Evolutionary conservation across 129 eudicot genomes (phyloP).

Genomic region (Calendula officinalis): DNA sequence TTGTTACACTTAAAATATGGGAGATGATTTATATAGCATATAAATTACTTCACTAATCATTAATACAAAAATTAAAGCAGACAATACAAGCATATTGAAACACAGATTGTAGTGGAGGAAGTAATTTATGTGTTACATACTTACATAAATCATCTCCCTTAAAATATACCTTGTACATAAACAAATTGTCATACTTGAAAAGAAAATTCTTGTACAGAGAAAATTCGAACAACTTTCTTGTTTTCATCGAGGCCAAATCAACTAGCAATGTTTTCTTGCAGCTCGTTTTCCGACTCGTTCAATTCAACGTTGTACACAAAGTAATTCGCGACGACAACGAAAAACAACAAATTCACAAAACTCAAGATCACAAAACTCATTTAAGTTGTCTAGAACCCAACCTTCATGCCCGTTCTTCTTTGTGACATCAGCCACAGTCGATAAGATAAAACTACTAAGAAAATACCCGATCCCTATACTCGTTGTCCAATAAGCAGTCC

Average conservation of each 20-base stretch:
- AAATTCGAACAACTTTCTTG: constrained; percentile 16
- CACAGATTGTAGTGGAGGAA: too few relatives aligned
- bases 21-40: too few relatives aligned
- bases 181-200: neutral
- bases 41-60: too few relatives aligned
- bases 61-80: too few relatives aligned
- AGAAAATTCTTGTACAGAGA: constrained; percentile 23
- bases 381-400: constrained; percentile 74
- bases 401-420: constrained; percentile 56
- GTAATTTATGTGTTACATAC: too few relatives aligned
- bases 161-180: neutral
- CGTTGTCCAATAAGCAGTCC: constrained; percentile 70
- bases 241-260: constrained; percentile 11
- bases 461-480: constrained; percentile 70
- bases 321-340: constrained; percentile 40
- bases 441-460: constrained; percentile 60
- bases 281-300: constrained; percentile 28
- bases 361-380: constrained; percentile 59
- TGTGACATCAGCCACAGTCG: constrained; percentile 61
- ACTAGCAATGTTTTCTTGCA: constrained; percentile 28
- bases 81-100: too few relatives aligned
- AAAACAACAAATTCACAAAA: constrained; percentile 48
- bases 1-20: too few relatives aligned
- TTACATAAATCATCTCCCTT: too few relatives aligned
- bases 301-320: constrained; percentile 45